Evolutionary conservation across 768 basidiomycete species (phyloP).

Genomic region (Kwoniella sp.): DNA sequence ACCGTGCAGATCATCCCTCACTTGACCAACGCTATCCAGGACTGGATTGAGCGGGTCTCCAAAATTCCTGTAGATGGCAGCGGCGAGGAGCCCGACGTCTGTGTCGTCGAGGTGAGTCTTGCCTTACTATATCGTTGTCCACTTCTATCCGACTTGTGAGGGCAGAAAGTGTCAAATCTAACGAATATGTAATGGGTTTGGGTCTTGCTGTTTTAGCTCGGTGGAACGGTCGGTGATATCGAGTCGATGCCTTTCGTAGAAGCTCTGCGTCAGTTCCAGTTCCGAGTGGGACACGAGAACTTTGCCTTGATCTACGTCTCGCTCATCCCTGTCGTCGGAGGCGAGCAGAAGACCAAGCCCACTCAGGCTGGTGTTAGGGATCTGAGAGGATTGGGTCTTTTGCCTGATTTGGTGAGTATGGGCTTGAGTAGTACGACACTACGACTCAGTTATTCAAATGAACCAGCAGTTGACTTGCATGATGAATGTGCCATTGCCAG

Average conservation of each 20-base stretch:
- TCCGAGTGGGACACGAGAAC: conserved; percentile 93
- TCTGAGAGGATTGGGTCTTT: conserved; percentile 83
- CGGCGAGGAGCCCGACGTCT: conserved; percentile 89
- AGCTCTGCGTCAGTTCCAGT: conserved; percentile 99
- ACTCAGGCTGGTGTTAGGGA: conserved; percentile 97
- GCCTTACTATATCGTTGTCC: too few relatives aligned
- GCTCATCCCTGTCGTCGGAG: conserved; percentile 97
- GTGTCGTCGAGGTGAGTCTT: conserved; percentile 85
- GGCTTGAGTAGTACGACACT: background rate
- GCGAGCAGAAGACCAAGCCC: conserved; percentile 98
- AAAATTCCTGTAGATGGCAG: conserved; percentile 94
- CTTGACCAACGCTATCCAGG: conserved; percentile 93
- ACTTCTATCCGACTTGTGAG: background rate
- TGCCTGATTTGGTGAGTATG: conserved; percentile 80
- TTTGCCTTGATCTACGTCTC: conserved; percentile 97
- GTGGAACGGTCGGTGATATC: conserved; percentile 97
- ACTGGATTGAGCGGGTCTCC: conserved; percentile 95
- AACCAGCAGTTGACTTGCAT: background rate
- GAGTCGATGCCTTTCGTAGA: conserved; percentile 98
- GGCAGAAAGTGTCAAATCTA: conserved; percentile 4
- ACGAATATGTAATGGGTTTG: too few relatives aligned
- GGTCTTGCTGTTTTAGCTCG: conserved; percentile 77
- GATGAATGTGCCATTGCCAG: conserved; percentile 57
- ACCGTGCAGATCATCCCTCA: conserved; percentile 98
- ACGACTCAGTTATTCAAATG: background rate